Conservation (phyloP, 75 land plant genomes). For the Picea sitchensis region DNA sequence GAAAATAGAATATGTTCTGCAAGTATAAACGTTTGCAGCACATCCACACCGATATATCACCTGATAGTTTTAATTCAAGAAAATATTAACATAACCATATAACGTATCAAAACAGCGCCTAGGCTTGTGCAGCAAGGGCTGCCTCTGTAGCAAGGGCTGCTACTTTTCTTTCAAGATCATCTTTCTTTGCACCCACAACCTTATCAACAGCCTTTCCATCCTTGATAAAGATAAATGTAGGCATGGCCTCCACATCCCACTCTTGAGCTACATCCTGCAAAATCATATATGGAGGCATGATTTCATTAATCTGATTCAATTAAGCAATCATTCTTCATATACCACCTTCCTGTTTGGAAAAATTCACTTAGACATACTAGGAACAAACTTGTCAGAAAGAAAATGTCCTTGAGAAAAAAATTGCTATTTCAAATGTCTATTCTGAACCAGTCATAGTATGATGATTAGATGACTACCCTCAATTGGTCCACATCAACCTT, state of each 20-base stretch:
- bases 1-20: no score
- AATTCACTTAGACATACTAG: not conserved
- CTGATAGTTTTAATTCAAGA: no score
- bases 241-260: constrained; percentile 63
- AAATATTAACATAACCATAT: not conserved
- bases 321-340: not conserved
- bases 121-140: not conserved
- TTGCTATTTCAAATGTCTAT: no score
- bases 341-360: not conserved
- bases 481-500: constrained; percentile 68
- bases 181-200: constrained; percentile 68
- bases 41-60: no score
- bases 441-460: no score
- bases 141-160: not conserved
- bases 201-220: constrained; percentile 47
- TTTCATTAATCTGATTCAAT: not conserved
- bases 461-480: constrained; percentile 18
- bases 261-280: constrained; percentile 52
- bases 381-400: not conserved
- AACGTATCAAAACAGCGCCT: not conserved
- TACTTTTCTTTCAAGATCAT: constrained; percentile 29
- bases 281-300: not conserved
- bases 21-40: no score
- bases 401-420: no score
- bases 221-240: constrained; percentile 58